Evolutionary conservation across 2,329 filamentous ascomycete species (phyloP), one percentile per base, ranked within the genome.

Genomic region (Alternaria infectoria): DNA sequence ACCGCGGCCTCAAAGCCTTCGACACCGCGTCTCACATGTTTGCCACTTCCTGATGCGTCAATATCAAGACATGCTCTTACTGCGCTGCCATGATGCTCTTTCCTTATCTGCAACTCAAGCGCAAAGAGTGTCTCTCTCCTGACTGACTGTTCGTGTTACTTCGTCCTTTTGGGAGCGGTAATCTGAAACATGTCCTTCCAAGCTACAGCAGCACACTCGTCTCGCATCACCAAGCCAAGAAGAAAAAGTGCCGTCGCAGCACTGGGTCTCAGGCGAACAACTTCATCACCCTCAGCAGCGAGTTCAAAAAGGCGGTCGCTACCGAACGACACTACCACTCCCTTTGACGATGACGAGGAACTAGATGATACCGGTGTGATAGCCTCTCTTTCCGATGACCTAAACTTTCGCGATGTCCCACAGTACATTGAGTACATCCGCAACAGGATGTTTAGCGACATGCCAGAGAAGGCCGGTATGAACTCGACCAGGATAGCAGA

Each of bases 371-470:
- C 82, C 13, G 90, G 90, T 11, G 79, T 88, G 10, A 82, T 88
- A 15, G 81, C 83, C 30, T 82, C 86, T 4, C 80, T 92, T 1
- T 84, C 85, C 12, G 80, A 83, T 30, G 86, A 89, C 66, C 79
- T 88, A 13, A 84, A 82, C 26, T 84, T 91, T 6, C 83, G 86
- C 54, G 88, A 90, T 75, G 86, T 90, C 2, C 83, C 87, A 0
- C 89, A 91, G 74, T 88, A 82, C 21, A 88, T 93, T 74, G 82
- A 85, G 55, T 87, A 90, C 77, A 86, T 90, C 54, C 86, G 85
- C 40, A 79, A 74, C 19, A 83, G 81, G 70, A 91, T 91, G 86
- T 93, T 92, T 80, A 85, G 84, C 43, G 81, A 86, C 2, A 81
- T 93, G 11, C 90, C 90, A 3, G 82, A 85, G 19, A 81, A 80